A percentile compares a stretch with the other conserved stretches of the same genome.
Evolutionary conservation across 2,329 filamentous ascomycete genomes (phyloP).

Genomic region (Calonectria henricotiae): DNA sequence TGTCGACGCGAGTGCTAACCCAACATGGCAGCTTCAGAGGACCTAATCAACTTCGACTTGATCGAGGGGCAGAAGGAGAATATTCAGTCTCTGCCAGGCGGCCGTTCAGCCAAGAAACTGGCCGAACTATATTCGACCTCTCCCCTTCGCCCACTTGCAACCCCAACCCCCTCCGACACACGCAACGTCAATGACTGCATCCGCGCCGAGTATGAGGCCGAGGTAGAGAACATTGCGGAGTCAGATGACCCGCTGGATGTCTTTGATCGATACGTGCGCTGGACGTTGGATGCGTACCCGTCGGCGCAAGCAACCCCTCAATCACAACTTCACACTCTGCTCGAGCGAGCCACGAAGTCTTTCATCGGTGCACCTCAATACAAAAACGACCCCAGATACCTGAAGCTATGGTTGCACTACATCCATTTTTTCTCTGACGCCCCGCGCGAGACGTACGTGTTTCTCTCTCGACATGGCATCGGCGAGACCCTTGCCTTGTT

Average conservation of each 20-base stretch:
- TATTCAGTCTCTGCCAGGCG: slow-evolving; percentile 92
- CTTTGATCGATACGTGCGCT: slow-evolving; percentile 96
- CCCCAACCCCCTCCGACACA: slow-evolving; percentile 80
- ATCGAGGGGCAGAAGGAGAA: slow-evolving; percentile 99
- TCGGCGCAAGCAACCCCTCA: slow-evolving; percentile 92
- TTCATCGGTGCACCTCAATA: slow-evolving; percentile 91
- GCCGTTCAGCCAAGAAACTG: slow-evolving; percentile 89
- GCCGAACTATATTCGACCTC: slow-evolving; percentile 84
- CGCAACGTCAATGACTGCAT: slow-evolving; percentile 84
- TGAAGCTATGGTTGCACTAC: slow-evolving; percentile 95
- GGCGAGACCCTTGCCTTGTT: slow-evolving; percentile 91
- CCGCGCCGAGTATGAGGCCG: slow-evolving; percentile 88
- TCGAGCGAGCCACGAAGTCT: slow-evolving; percentile 93
- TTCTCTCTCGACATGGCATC: slow-evolving; percentile 89
- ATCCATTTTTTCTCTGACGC: slow-evolving; percentile 93
- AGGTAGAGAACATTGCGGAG: slow-evolving; percentile 84
- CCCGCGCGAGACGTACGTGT: slow-evolving; percentile 94
- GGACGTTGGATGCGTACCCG: slow-evolving; percentile 96
- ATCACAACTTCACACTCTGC: slow-evolving; percentile 89
- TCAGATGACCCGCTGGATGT: slow-evolving; percentile 96
- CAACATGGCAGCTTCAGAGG: slow-evolving; percentile 67
- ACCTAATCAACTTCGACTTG: slow-evolving; percentile 85
- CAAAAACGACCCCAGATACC: slow-evolving; percentile 94
- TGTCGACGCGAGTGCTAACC: slow-evolving; percentile 47
- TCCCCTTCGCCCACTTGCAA: slow-evolving; percentile 71